Evolutionary conservation across 2,329 filamentous ascomycete species (phyloP), one percentile per base, ranked within the genome.

Genomic region (Oidium heveae): DNA sequence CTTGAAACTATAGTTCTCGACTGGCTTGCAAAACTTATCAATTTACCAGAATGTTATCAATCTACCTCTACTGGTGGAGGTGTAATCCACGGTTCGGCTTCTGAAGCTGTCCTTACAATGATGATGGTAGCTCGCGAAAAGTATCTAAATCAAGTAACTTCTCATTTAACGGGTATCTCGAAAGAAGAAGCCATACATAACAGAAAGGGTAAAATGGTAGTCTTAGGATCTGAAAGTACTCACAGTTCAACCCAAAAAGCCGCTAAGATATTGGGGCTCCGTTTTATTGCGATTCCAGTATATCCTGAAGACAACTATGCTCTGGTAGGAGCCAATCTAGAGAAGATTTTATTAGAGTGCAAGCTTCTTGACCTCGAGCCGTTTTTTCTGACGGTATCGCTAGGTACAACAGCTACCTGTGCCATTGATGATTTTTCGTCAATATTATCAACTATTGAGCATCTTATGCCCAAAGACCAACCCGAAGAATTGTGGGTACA

Each of bases 1-100:
- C 75, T 96, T 51, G 89, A 96, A 72, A 94, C 88, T 0, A 75
- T 95, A 24, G 82, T 94, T 46, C 74, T 95, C 66, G 89, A 96
- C 68, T 96, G 89, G 88, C 70, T 95, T 3, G 86, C 82, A 16
- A 77, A 82, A 65, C 74, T 86, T 9, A 68, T 95, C 13, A 77
- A 70, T 1, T 71, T 96, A 24, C 87, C 89, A 0, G 68, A 74
- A 12, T 82, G 76, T 60, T 96, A 81, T 64, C 70, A 83, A 20
- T 89, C 83, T 51, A 78, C 79, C 0, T 82, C 79, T 0, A 74
- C 79, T n/a, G 89, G 89, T 20, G 47, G 47, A 10, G 89, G 89
- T 34, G 87, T 95, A n/a, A 91, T 96, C 58, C 88, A 95, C 66
- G 87, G 89, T 22, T 87, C 81, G 36, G 88, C 89, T 0, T 87